These are phyloP conservation scores for Calamus simplicifolius DNA, from an alignment of 176 grass and related monocot genomes.

Conservation along the genomic window DNA sequence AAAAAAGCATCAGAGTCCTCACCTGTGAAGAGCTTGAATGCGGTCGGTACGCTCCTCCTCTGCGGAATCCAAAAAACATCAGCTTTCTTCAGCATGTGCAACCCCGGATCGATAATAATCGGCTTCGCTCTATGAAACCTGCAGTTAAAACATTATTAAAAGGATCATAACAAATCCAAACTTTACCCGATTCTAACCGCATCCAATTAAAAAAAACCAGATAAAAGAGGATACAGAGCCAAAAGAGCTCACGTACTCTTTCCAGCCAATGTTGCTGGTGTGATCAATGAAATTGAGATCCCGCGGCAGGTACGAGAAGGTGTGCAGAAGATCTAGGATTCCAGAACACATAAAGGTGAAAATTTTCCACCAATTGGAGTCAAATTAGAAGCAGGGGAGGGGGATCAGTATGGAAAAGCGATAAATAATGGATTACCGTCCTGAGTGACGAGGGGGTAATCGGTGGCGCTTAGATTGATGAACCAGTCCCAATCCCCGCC, in stretches of 20 bases:
- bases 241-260: constrained; percentile 52
- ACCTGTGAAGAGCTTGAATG: constrained; percentile 99
- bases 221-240: neutral
- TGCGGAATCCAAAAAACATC: constrained; percentile 98
- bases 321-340: constrained; percentile 63
- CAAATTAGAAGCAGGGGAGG: neutral
- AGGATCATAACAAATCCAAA: neutral
- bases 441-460: constrained; percentile 22
- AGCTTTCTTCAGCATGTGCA: constrained; percentile 76
- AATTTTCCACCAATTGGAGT: neutral
- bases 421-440: constrained; percentile 1
- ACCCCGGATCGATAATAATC: constrained; percentile 89
- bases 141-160: constrained; percentile 8
- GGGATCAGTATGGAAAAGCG: too few species aligned
- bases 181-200: too few species aligned
- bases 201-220: constrained; percentile 4
- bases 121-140: constrained; percentile 96
- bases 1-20: too few species aligned
- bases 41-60: constrained; percentile 81
- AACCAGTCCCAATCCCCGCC: constrained; percentile 21
- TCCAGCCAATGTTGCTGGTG: constrained; percentile 98
- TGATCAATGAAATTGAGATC: constrained; percentile 94
- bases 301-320: constrained; percentile 71
- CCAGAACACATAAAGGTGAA: neutral
- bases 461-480: constrained; percentile 22